Percentiles rank a stretch among this genome's conserved stretches.
Evolutionary conservation across 495 filamentous ascomycete genomes (phyloP).

Genomic region (Xylaria longipes): DNA sequence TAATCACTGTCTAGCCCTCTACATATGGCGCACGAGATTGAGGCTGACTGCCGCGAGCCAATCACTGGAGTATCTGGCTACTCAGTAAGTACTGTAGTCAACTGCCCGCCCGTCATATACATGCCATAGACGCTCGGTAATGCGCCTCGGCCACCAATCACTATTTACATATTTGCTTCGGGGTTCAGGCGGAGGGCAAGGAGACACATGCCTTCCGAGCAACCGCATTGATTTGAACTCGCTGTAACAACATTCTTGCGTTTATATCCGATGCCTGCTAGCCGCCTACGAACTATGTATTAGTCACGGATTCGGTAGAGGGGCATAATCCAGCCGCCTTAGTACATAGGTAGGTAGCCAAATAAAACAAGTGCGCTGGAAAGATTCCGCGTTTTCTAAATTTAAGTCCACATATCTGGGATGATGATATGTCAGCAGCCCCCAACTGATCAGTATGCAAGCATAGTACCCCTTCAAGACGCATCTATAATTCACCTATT

Average conservation of each 20-base stretch:
- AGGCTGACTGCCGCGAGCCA: conserved; percentile 14
- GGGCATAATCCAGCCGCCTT: neutral
- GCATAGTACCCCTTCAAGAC: neutral
- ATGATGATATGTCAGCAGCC: neutral
- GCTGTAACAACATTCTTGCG: neutral
- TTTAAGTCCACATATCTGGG: neutral
- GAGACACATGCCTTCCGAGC: neutral
- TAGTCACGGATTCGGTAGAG: neutral
- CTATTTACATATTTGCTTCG: neutral
- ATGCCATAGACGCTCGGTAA: neutral
- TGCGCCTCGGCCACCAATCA: neutral
- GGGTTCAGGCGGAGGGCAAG: no score
- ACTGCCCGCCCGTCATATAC: neutral
- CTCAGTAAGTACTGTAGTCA: no score
- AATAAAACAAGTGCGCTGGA: neutral
- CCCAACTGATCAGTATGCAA: neutral
- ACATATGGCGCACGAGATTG: conserved; percentile 1
- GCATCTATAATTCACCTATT: neutral
- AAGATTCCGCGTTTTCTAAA: conserved; percentile 3
- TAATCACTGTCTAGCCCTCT: conserved; percentile 6
- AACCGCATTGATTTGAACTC: neutral
- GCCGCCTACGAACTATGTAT: no score
- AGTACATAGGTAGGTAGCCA: neutral
- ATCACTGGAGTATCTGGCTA: neutral
- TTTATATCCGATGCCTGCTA: neutral